Base-by-base conservation (phyloP, 768 basidiomycete genomes). In the Macrolepiota fuliginosa region DNA sequence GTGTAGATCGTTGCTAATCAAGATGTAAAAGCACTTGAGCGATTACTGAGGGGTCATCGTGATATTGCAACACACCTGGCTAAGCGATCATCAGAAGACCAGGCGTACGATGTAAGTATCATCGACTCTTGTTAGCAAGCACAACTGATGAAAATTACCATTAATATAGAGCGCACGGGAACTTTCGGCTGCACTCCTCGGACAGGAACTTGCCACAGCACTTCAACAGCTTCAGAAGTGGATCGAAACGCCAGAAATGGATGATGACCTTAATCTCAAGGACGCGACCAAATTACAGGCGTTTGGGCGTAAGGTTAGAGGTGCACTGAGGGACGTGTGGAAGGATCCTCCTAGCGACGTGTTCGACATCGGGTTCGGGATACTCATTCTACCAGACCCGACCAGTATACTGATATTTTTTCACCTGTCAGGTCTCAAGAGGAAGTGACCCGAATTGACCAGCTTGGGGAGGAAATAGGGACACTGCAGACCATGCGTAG, bases 141-240 rank as follows among this genome's bases (percentile, higher is more conserved):
- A 15, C 37, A 58, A 46, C 59, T 63, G 27, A 50, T 10, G 49
- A 45, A 32, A 32, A 3, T 61, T 39, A 65, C 32, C 15, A 10
- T 24, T 46, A n/a, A 12, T 46, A 0, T 64, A 94, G 94, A 93
- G 91, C 68, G 92, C 94, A 1, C 81, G 86, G 42, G 95, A 96
- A 69, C 78, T 96, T 49, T 87, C 87, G 15, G 86, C 87, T 4
- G 89, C 90, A 0, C 82, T 87, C 0, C 87, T 94, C 74, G 92
- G 92, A 0, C 88, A 92, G 68, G 95, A 96, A 64, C 75, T 96
- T 2, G 89, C 92, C n/a, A 69, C 73, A 22, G 85, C 86, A 2
- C 74, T 96, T 24, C 85, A 83, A 59, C 81, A 86, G 52, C 75
- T 87, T 17, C 78, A 84, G 65, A 69, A 73, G 4, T 77, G 79